Base-by-base conservation (phyloP, 306 rosid genomes). In the Castanea sativa region DNA sequence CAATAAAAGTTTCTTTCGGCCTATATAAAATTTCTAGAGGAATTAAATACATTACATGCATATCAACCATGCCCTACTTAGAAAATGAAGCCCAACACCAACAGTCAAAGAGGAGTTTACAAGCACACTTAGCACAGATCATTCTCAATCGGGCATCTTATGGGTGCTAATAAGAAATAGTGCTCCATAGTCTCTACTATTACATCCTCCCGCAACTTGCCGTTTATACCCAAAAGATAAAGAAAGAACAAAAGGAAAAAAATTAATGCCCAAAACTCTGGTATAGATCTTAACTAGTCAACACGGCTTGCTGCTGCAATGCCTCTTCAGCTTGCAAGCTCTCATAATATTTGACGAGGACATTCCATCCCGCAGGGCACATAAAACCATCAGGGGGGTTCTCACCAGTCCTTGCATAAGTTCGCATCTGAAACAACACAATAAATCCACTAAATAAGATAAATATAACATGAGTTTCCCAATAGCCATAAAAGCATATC, bases 321-420 rank as follows among this genome's bases (percentile, higher is more conserved):
- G 88, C 57, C 71, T 90, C 98, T 83, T 90, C 90, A 2, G 84
- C 86, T 78, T 96, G 97, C 88, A 93, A 87, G 86, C 96, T 88
- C 87, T 93, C 74, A 73, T 96, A 93, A 74, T 96, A 90, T 53
- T 89, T 81, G 43, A 93, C 98, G 55, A 96, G 91, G 77, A 93
- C 99, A 78, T 88, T 87, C 99, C 99, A 93, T 75, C 99, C 99
- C 35, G 88, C 80, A 14, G 98, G 98, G 69, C 98, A 96, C 99
- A 96, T 96, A 71, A 96, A 96, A 49, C 99, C 99, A 58, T 93
- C 94, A 0, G 99, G 99, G 25, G 97, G 99, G 85, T 85, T 87
- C 88, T 96, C 97, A 0, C 99, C 97, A 0, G 77, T 96, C 85
- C 84, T 93, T 3, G 99, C 99, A 79, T 23, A 96, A 86, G 86